These are phyloP conservation scores for Tetrapyrgos nigripes DNA, from an alignment of 1,284 basidiomycete species.

Conservation along the genomic window DNA sequence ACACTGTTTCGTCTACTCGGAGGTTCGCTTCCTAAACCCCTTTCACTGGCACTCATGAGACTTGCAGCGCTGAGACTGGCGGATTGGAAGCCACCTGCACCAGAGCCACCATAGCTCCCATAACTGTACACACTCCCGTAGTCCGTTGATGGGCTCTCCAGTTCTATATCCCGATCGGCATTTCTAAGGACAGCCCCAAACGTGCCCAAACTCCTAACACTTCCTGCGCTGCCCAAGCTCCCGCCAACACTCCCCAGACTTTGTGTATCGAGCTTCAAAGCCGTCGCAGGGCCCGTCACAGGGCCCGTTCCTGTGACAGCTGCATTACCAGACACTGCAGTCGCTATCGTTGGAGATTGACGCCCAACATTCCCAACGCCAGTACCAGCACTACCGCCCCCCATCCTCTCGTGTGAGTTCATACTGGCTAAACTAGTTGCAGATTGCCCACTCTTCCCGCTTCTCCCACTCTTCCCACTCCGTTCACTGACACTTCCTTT, in stretches of 20 bases:
- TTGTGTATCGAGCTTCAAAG: not conserved
- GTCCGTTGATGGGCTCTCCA: not conserved
- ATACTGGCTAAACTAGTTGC: no score
- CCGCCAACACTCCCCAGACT: not conserved
- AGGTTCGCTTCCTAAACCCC: conserved; percentile 16
- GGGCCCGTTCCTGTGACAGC: no score
- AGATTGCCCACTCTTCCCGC: no score
- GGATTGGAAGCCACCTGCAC: no score
- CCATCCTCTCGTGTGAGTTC: not conserved
- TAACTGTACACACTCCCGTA: conserved; percentile 22
- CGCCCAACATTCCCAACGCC: no score
- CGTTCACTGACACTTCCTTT: not conserved
- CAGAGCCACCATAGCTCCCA: not conserved
- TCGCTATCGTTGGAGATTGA: no score
- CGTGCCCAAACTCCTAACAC: not conserved
- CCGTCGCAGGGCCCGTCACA: not conserved
- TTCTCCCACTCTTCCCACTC: no score
- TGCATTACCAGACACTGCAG: no score
- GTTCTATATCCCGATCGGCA: no score
- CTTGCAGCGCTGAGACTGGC: no score
- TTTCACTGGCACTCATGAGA: not conserved
- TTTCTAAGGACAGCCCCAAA: no score
- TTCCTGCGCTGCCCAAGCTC: not conserved
- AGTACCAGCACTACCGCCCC: no score
- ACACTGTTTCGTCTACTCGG: conserved; percentile 26